Evolutionary conservation across 2,329 filamentous ascomycete genomes (phyloP).

Genomic region (Beauveria scarabaeidicola): DNA sequence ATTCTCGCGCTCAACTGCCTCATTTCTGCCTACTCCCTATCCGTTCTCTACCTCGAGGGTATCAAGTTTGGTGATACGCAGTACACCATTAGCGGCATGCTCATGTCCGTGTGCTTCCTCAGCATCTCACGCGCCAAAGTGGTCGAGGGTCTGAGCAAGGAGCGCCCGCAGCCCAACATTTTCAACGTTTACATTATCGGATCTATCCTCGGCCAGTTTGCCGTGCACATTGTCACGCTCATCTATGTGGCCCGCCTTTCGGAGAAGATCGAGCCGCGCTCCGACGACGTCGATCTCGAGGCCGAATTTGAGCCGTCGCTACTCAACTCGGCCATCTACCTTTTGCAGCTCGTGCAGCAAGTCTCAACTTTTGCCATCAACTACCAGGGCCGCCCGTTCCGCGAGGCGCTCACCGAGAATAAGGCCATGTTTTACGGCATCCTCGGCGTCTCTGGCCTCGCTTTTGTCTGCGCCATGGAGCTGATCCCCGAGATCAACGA

Average conservation of each 20-base stretch:
- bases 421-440: constrained; percentile 98
- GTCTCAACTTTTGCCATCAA: constrained; percentile 99
- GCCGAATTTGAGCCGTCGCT: constrained; percentile 89
- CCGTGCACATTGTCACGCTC: constrained; percentile 85
- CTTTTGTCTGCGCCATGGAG: constrained; percentile 90
- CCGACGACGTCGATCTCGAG: constrained; percentile 71
- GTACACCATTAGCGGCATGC: constrained; percentile 97
- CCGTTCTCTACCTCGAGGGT: constrained; percentile 90
- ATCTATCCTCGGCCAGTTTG: constrained; percentile 93
- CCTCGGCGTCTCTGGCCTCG: constrained; percentile 77
- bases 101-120: constrained; percentile 99
- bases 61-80: constrained; percentile 99
- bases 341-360: constrained; percentile 95
- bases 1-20: constrained; percentile 96
- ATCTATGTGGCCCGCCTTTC: constrained; percentile 92
- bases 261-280: constrained; percentile 66
- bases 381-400: constrained; percentile 97
- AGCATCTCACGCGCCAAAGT: constrained; percentile 97
- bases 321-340: constrained; percentile 93
- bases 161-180: constrained; percentile 95
- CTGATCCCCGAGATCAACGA: constrained; percentile 93
- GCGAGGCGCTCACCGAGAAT: constrained; percentile 91
- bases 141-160: constrained; percentile 90
- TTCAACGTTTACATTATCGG: constrained; percentile 99
- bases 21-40: constrained; percentile 94